phyloP scores from a whole-genome alignment of 148 eudicot species.

The Fagopyrum homotropicum region DNA sequence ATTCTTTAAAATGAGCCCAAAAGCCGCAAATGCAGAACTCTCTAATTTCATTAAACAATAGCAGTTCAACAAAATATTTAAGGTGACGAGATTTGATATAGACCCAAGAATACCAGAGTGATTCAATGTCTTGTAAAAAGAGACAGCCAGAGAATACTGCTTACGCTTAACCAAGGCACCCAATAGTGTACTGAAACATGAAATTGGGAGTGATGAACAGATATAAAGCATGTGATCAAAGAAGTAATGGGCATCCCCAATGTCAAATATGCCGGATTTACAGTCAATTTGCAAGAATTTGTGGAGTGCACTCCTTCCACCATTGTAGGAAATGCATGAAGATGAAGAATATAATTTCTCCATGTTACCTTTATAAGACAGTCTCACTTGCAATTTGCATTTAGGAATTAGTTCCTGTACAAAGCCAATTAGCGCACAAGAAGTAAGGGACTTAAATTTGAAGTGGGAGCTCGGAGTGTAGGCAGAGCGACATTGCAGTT shows the following conservation, averaged over 20 bases:
- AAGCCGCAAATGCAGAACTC: constrained; percentile 16
- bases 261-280: constrained; percentile 17
- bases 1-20: constrained; percentile 21
- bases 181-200: constrained; percentile 17
- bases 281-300: constrained; percentile 19
- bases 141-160: too few relatives aligned
- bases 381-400: too few relatives aligned
- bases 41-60: constrained; percentile 18
- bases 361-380: too few relatives aligned
- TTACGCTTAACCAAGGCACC: background rate
- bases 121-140: too few relatives aligned
- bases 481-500: too few relatives aligned
- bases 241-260: constrained; percentile 12
- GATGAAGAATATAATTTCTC: background rate
- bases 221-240: constrained; percentile 18
- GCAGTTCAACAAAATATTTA: background rate
- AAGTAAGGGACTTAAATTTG: background rate
- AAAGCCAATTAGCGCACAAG: background rate
- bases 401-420: background rate
- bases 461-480: too few relatives aligned
- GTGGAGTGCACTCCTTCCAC: constrained; percentile 4
- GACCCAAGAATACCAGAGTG: too few relatives aligned
- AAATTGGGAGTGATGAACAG: constrained; percentile 18
- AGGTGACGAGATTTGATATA: too few relatives aligned
- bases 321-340: background rate